A percentile compares a stretch with the other conserved stretches of the same genome.
Conservation (phyloP, 306 rosid species). For the Canavalia gladiata region DNA sequence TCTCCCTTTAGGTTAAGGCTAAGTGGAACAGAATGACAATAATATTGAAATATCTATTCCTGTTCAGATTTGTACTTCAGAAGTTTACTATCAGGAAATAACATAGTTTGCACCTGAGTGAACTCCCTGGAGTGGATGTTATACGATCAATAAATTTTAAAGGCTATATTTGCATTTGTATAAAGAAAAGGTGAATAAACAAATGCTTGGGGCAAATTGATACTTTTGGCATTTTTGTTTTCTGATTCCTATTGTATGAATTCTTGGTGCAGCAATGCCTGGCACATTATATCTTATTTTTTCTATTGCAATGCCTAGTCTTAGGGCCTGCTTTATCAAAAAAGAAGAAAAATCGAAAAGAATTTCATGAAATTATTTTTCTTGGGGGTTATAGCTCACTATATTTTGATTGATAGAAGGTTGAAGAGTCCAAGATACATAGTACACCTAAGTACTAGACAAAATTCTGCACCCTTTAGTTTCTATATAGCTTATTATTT, state of each 20-base stretch:
- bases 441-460: constrained; percentile 9
- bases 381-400: constrained; percentile 28
- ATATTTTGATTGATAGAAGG: constrained; percentile 20
- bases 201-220: constrained; percentile 12
- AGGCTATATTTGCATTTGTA: background rate
- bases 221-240: constrained; percentile 8
- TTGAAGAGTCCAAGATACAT: constrained; percentile 20
- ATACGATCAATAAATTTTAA: background rate
- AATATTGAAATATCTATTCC: constrained; percentile 31
- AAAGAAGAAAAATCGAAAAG: background rate
- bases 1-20: constrained; percentile 25
- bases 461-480: constrained; percentile 8
- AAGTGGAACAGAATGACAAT: constrained; percentile 24
- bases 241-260: constrained; percentile 5
- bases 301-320: background rate
- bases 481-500: background rate
- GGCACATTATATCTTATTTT: background rate
- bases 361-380: constrained; percentile 12
- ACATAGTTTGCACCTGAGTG: constrained; percentile 6
- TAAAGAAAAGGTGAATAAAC: constrained; percentile 8
- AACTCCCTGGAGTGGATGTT: constrained; percentile 4
- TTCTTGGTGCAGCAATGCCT: constrained; percentile 30
- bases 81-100: constrained; percentile 6
- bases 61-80: constrained; percentile 32
- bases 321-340: background rate